These are phyloP conservation scores for Leccinum rimulosum DNA, from an alignment of 768 basidiomycete genomes.

Conservation along the genomic window DNA sequence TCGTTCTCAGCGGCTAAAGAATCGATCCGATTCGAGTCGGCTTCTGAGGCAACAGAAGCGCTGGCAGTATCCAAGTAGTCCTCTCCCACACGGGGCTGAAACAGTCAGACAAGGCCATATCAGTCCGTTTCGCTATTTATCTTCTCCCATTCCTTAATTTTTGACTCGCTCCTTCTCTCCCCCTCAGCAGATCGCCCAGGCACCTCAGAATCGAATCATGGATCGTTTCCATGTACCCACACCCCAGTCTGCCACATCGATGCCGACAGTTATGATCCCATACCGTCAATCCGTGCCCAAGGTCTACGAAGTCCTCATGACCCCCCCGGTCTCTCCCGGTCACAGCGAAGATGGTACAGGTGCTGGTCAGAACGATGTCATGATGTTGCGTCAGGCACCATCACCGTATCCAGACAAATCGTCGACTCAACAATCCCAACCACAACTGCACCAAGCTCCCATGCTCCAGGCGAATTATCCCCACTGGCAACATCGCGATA, in stretches of 20 bases:
- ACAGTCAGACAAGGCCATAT: conserved; percentile 9
- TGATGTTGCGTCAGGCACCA: conserved; percentile 16
- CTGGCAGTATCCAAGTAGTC: neutral
- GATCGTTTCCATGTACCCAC: conserved; percentile 23
- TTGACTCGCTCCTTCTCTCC: neutral
- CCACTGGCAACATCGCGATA: conserved; percentile 9
- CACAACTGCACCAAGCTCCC: conserved; percentile 3
- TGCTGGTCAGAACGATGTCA: conserved; percentile 9
- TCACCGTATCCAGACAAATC: conserved; percentile 8
- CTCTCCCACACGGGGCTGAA: neutral
- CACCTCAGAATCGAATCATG: conserved; percentile 17
- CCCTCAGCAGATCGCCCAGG: neutral
- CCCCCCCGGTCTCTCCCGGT: conserved; percentile 65
- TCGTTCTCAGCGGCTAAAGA: conserved; percentile 8
- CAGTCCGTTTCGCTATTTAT: conserved; percentile 15
- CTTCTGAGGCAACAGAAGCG: conserved; percentile 3
- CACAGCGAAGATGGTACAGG: conserved; percentile 41
- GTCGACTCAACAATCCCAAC: conserved; percentile 9
- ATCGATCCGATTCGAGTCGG: conserved; percentile 9
- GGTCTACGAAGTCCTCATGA: conserved; percentile 59
- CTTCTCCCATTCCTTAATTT: neutral
- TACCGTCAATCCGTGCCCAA: conserved; percentile 42
- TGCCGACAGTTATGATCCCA: conserved; percentile 14
- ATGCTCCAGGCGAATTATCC: conserved; percentile 8
- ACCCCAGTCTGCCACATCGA: conserved; percentile 15